Base-by-base conservation (phyloP, 2,329 filamentous ascomycete species). In the Monilinia fructicola region DNA sequence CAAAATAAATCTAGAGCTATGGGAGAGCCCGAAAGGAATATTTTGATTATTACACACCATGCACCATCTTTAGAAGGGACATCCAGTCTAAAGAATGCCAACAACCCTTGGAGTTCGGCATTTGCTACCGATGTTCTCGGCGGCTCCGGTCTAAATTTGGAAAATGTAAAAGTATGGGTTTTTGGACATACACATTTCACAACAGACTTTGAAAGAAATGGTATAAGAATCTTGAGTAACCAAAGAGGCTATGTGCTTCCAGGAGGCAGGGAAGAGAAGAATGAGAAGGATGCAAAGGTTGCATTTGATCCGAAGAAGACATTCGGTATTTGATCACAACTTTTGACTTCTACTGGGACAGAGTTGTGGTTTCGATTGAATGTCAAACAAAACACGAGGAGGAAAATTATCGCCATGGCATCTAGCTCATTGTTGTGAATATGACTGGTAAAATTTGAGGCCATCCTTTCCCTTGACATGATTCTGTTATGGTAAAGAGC, bases 41-140 rank as follows among this genome's bases (percentile, higher is more conserved):
- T 80, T 23, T 66, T 79, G 11, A 71, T 81, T 40, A 74, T 79
- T 50, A 79, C 76, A 4, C 78, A 80, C 66, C 74, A 79, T 67
- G 78, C 78, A 42, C 78, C 79, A 28, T 81, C 78, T n/a, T 69
- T 83, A 0, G 69, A 79, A 54, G 79, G 78, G 9, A 71, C 68
- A 10, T 82, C 84, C 0, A 77, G 78, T 2, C 84, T 84, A 0
- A 78, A 81, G 68, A 77, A 88, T 60, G 71, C 77, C 18, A 31
- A 73, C 76, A 69, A 66, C 28, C 42, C 65, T 44, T 67, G 65
- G 18, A 75, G 73, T 0, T 78, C 78, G 12, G 85, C 82, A 0
- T 88, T 86, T 74, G 83, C 81, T 7, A 86, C 84, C 0, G 82
- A 87, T 63, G 68, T 85, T 2, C 70, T 83, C 2, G 68, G 70